Conservation (phyloP, 768 basidiomycete genomes). For the Boletus subcaerulescens region DNA sequence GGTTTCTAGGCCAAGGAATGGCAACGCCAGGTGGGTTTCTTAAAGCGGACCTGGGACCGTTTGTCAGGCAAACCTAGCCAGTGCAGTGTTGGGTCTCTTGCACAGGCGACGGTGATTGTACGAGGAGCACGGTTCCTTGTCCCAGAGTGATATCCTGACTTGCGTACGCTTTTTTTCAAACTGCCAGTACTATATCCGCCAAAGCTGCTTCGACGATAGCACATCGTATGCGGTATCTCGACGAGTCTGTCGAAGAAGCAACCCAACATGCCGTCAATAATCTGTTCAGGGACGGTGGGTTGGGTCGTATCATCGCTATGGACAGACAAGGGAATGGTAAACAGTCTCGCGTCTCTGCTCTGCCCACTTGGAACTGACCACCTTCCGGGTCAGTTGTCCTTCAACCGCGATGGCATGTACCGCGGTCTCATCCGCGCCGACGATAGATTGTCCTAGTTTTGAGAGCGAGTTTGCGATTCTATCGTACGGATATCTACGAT, state of each 20-base stretch:
- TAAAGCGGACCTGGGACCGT: conserved; percentile 40
- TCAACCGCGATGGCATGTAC: conserved; percentile 83
- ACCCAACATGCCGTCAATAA: conserved; percentile 54
- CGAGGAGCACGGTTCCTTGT: conserved; percentile 19
- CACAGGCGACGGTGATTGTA: conserved; percentile 81
- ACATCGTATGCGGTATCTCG: conserved; percentile 57
- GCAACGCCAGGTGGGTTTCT: conserved; percentile 35
- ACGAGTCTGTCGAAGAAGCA: conserved; percentile 57
- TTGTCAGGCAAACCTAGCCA: conserved; percentile 32
- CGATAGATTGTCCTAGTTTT: conserved; percentile 41
- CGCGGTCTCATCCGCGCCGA: conserved; percentile 69
- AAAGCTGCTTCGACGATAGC: conserved; percentile 66
- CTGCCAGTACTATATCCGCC: conserved; percentile 70
- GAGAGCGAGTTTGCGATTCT: neutral
- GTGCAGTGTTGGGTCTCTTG: conserved; percentile 73
- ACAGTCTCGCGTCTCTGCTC: conserved; percentile 10
- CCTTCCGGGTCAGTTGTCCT: conserved; percentile 50
- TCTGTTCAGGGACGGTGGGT: conserved; percentile 54
- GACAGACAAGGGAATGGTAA: conserved; percentile 66
- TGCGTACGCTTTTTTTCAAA: neutral
- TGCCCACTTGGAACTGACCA: neutral
- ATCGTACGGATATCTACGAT: too few relatives aligned
- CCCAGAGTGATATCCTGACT: conserved; percentile 3
- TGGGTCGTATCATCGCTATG: conserved; percentile 76
- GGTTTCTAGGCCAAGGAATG: conserved; percentile 89